Evolutionary conservation across 1,139 yeast genomes (phyloP), one percentile per base, ranked within the genome.

Genomic region (Debaryomycetaceae sp.): DNA sequence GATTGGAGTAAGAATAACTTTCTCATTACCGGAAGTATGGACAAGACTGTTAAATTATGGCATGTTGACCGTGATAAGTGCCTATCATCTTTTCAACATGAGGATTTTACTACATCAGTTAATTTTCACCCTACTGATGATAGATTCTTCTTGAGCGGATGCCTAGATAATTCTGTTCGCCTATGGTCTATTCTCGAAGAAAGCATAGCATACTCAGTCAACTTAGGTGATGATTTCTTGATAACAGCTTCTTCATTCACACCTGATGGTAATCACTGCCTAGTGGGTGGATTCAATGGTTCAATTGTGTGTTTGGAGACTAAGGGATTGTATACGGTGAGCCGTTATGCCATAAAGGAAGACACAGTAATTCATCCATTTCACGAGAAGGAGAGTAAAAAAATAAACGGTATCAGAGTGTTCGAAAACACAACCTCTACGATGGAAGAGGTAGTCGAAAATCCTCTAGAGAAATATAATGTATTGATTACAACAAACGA

Each of bases 1-100:
- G 88, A 88, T 55, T 91, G 98, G 98, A 85, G 95, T 45, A 86
- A 85, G 53, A 90, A 90, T 64, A 85, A 85, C 57, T 91, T 91
- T 52, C 62, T 91, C 31, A 60, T 90, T 1, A 76, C 95, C 0
- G 85, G 95, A 3, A 85, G 96, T 6, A 87, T 87, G 87, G 98
- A 91, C 64, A 79, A 81, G 52, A 85, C 95, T 0, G 96, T 83
- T 1, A 78, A 80, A 49, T 66, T 91, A 40, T 91, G 97, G 97
- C 96, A 91, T 61, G 77, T 85, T 9, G 88, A 87, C 39, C 71
- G 91, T 41, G 66, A 66, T 1, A 75, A 72, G 14, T 81, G 89
- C 45, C 68, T 91, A 33, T 78, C 85, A 44, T 74, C 83, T 1
- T 90, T 87, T 58, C 62, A 66, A 24, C 95, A 89, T 57, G 78